A percentile compares a stretch with the other conserved stretches of the same genome.
Conservation (phyloP, 805 yeast genomes). For the Candida loeiensis region DNA sequence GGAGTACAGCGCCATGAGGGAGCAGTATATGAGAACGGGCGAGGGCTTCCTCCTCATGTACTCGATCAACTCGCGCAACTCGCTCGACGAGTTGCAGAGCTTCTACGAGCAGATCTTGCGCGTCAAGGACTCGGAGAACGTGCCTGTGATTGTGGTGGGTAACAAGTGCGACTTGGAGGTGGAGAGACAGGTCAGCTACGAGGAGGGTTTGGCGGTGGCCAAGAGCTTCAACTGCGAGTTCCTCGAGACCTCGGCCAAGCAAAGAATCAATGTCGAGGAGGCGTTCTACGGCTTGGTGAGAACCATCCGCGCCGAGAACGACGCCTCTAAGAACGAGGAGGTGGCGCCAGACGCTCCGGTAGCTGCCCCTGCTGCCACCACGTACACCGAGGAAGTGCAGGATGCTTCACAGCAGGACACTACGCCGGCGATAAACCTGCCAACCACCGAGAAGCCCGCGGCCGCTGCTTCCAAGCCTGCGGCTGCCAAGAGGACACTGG, state of each 20-base stretch:
- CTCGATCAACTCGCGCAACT: conserved; percentile 77
- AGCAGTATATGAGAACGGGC: conserved; percentile 93
- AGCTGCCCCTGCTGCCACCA: conserved; percentile 6
- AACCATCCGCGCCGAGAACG: conserved; percentile 37
- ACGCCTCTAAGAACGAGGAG: conserved; percentile 2
- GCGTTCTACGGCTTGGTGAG: conserved; percentile 71
- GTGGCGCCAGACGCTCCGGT: conserved; percentile 3
- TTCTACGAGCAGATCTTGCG: conserved; percentile 76
- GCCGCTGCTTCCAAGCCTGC: conserved; percentile 8
- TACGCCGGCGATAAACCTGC: conserved; percentile 3
- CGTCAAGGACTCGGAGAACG: conserved; percentile 68
- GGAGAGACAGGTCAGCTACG: conserved; percentile 69
- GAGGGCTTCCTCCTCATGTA: conserved; percentile 91
- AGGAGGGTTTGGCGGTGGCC: conserved; percentile 63
- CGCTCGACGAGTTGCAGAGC: conserved; percentile 79
- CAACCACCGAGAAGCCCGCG: conserved; percentile 8
- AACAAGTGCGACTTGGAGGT: conserved; percentile 73
- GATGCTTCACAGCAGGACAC: conserved; percentile 7
- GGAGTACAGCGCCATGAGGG: conserved; percentile 82
- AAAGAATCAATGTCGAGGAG: conserved; percentile 83
- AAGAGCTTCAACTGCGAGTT: conserved; percentile 66
- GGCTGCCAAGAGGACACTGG: conserved; percentile 5
- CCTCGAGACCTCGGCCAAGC: conserved; percentile 91
- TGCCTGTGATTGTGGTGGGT: conserved; percentile 80
- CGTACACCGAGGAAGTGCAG: not conserved